Evolutionary conservation across 2,329 filamentous ascomycete genomes (phyloP), one percentile per base, ranked within the genome.

Genomic region (Ophioceras dolichostomum): DNA sequence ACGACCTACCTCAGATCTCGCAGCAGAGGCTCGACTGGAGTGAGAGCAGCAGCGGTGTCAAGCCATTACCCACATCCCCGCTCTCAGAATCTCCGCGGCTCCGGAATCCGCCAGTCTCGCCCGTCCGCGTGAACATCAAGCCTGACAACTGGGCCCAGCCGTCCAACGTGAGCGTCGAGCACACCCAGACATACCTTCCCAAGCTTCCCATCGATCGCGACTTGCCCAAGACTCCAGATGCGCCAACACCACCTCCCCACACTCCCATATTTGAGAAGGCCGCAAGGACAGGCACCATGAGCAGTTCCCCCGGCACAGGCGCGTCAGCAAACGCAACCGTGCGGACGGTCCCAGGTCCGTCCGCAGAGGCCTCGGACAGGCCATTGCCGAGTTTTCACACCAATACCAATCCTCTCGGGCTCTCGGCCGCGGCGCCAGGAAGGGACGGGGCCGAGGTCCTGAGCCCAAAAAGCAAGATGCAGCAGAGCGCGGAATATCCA

Each of bases 91-190:
- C 61, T 16, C 60, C 67, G 18, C 60, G 61, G 41, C 57, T 75
- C 41, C 64, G 65, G 42, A 63, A 68, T 36, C 61, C 64, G 13
- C 72, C 73, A 21, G 59, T 67, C 20, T 76, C 73, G 29, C 72
- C 74, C 14, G 69, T 73, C 39, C 64, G 59, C 40, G 62, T 76
- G 38, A 73, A 69, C 47, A 65, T 70, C 39, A 67, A 68, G 35
- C 55, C 61, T 18, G 68, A 70, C 30, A 62, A 67, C 49, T 74
- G 67, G 67, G 59, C 60, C 16, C 61, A 62, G 45, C 64, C 70
- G 17, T 69, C 67, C 21, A 68, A 68, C 46, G 68, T 59, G 21
- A 61, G 65, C 44, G 66, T 77, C 40, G 68, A 74, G 49, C 52
- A 49, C 22, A 43, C 45, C 27, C 34, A 42, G 10, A 37, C 44